Evolutionary conservation across 164 flowering plant species (phyloP).

Genomic region (Hamamelis virginiana): DNA sequence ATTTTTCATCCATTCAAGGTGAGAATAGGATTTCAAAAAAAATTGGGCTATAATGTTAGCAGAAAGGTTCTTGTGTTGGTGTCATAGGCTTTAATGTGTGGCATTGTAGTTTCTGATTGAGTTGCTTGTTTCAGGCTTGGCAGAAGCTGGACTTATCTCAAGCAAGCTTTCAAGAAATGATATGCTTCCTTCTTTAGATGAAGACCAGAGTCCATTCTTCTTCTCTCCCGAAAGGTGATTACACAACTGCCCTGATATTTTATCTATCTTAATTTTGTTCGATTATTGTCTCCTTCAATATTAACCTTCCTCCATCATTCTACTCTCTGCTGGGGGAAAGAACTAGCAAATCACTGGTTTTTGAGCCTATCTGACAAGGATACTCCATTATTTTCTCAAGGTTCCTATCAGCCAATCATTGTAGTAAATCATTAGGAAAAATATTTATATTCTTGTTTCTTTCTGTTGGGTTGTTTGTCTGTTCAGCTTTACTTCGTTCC

Average conservation of each 20-base stretch:
- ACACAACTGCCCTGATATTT: background rate
- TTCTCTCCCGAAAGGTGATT: constrained; percentile 89
- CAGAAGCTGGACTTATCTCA: constrained; percentile 97
- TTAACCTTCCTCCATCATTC: background rate
- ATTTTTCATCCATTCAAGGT: constrained; percentile 96
- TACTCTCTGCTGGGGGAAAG: background rate
- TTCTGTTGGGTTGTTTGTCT: background rate
- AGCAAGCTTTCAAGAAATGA: constrained; percentile 86
- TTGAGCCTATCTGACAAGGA: background rate
- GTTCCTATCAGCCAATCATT: background rate
- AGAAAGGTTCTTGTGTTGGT: background rate
- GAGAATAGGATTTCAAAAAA: constrained; percentile 12
- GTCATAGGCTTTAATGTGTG: constrained; percentile 1
- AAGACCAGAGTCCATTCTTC: constrained; percentile 37
- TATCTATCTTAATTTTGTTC: background rate
- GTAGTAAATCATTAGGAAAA: background rate
- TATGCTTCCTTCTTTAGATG: constrained; percentile 46
- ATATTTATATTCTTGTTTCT: background rate
- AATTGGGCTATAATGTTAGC: background rate
- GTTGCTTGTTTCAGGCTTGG: constrained; percentile 65
- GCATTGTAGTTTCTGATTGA: constrained; percentile 1
- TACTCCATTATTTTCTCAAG: background rate
- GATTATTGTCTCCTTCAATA: background rate
- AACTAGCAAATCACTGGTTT: background rate
- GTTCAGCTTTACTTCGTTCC: background rate